These are phyloP conservation scores for Earliella scabrosa DNA, from an alignment of 1,284 basidiomycete genomes.

Conservation along the genomic window DNA sequence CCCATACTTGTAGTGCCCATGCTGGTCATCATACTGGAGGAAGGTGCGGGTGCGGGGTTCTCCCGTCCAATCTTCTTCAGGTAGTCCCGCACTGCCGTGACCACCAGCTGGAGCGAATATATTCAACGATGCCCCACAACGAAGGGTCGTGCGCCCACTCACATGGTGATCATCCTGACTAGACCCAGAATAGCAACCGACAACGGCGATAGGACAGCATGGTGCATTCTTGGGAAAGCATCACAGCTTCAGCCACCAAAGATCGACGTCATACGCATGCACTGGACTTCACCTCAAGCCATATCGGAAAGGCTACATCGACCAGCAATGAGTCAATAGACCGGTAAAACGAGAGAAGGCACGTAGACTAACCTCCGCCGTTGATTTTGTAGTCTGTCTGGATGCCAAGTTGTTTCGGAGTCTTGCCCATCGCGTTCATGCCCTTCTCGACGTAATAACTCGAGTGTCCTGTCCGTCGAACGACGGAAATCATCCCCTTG, in stretches of 20 bases:
- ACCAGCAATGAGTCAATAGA: neutral
- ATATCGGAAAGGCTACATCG: conserved; percentile 74
- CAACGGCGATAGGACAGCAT: conserved; percentile 80
- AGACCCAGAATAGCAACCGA: conserved; percentile 81
- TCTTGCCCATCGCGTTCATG: conserved; percentile 80
- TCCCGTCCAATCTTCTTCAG: conserved; percentile 58
- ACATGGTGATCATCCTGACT: conserved; percentile 80
- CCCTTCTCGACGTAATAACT: conserved; percentile 84
- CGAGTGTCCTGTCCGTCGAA: conserved; percentile 79
- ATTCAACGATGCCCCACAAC: neutral
- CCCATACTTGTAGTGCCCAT: conserved; percentile 23
- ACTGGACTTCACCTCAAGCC: conserved; percentile 64
- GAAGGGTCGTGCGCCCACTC: conserved; percentile 29
- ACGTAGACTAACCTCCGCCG: conserved; percentile 67
- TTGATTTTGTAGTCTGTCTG: conserved; percentile 64
- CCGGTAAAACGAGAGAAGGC: neutral
- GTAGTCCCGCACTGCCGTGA: conserved; percentile 70
- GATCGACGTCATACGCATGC: neutral
- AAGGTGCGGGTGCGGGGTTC: conserved; percentile 33
- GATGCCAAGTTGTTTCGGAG: conserved; percentile 68
- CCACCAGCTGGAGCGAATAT: conserved; percentile 54
- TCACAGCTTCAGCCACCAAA: conserved; percentile 11
- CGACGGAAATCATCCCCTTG: conserved; percentile 73
- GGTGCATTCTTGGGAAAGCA: conserved; percentile 63
- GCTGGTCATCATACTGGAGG: conserved; percentile 28